Conservation (phyloP, 805 yeast species). For the Candida hispaniensis region DNA sequence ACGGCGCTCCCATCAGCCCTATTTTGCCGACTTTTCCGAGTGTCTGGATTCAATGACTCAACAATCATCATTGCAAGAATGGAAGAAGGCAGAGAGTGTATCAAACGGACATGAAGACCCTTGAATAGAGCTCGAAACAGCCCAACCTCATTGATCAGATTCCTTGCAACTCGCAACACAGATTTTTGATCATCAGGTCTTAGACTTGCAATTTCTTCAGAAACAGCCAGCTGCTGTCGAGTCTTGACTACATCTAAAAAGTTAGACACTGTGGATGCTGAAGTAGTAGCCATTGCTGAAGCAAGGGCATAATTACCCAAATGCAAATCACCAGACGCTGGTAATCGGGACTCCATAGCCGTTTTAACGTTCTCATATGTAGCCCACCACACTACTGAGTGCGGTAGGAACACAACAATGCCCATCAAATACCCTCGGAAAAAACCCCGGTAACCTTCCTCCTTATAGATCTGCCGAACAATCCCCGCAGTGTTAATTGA, state of each 20-base stretch:
- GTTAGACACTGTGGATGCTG: slow-evolving; percentile 31
- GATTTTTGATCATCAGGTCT: slow-evolving; percentile 32
- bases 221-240: slow-evolving; percentile 35
- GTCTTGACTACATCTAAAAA: slow-evolving; percentile 35
- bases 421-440: slow-evolving; percentile 22
- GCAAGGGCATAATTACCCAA: slow-evolving; percentile 26
- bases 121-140: slow-evolving; percentile 28
- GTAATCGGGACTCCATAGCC: slow-evolving; percentile 4
- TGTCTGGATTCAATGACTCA: slow-evolving; percentile 32
- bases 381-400: slow-evolving; percentile 21
- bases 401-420: slow-evolving; percentile 21
- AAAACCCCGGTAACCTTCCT: slow-evolving; percentile 19
- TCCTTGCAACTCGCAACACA: slow-evolving; percentile 27
- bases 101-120: slow-evolving; percentile 31
- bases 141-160: slow-evolving; percentile 32
- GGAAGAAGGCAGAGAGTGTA: slow-evolving; percentile 32
- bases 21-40: slow-evolving; percentile 5
- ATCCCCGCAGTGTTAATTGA: slow-evolving; percentile 18
- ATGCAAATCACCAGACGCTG: too few relatives aligned
- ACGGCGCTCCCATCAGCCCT: too few relatives aligned
- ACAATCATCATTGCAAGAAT: slow-evolving; percentile 34
- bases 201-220: slow-evolving; percentile 30
- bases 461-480: slow-evolving; percentile 18
- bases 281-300: slow-evolving; percentile 31
- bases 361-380: slow-evolving; percentile 22